These are phyloP conservation scores for Blechomonas ayalai DNA, from an alignment of 208 protist species.

Conservation along the genomic window DNA sequence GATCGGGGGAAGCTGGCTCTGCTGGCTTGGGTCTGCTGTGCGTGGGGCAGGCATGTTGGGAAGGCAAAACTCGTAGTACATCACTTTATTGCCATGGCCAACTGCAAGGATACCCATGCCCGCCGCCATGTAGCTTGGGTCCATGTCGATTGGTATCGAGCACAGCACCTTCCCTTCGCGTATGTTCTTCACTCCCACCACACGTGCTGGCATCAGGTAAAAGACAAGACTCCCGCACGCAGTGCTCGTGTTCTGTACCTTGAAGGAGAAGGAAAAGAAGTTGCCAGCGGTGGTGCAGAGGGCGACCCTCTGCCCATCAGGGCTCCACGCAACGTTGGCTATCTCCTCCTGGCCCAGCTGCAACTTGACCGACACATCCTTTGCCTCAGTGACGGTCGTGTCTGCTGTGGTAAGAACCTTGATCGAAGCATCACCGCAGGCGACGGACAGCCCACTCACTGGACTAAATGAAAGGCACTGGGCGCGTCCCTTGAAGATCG, in stretches of 20 bases:
- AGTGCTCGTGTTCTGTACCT: slow-evolving; percentile 71
- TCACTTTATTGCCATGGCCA: slow-evolving; percentile 65
- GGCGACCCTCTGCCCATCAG: slow-evolving; percentile 87
- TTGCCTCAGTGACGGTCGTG: slow-evolving; percentile 46
- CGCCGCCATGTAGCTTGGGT: slow-evolving; percentile 82
- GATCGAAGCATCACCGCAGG: slow-evolving; percentile 31
- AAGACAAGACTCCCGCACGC: slow-evolving; percentile 65
- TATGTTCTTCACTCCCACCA: slow-evolving; percentile 80
- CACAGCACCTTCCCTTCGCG: slow-evolving; percentile 56
- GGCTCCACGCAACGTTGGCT: slow-evolving; percentile 56
- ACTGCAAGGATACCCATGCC: slow-evolving; percentile 81
- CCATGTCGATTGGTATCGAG: slow-evolving; percentile 68
- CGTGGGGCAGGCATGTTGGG: slow-evolving; percentile 29
- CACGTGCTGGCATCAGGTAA: slow-evolving; percentile 79
- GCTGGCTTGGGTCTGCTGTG: slow-evolving; percentile 1
- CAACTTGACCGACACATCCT: slow-evolving; percentile 19
- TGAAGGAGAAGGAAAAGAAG: slow-evolving; percentile 70
- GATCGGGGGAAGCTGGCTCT: background rate
- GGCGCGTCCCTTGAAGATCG: slow-evolving; percentile 22
- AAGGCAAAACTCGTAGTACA: slow-evolving; percentile 82
- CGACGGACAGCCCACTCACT: slow-evolving; percentile 38
- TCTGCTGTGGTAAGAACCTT: slow-evolving; percentile 49
- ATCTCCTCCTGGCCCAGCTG: slow-evolving; percentile 34
- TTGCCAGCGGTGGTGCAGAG: slow-evolving; percentile 67
- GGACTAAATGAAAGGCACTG: slow-evolving; percentile 29